Percentiles rank a stretch among this genome's conserved stretches.
phyloP scores from a whole-genome alignment of 2,329 filamentous ascomycete genomes.

The Aspergillus thermomutatus region DNA sequence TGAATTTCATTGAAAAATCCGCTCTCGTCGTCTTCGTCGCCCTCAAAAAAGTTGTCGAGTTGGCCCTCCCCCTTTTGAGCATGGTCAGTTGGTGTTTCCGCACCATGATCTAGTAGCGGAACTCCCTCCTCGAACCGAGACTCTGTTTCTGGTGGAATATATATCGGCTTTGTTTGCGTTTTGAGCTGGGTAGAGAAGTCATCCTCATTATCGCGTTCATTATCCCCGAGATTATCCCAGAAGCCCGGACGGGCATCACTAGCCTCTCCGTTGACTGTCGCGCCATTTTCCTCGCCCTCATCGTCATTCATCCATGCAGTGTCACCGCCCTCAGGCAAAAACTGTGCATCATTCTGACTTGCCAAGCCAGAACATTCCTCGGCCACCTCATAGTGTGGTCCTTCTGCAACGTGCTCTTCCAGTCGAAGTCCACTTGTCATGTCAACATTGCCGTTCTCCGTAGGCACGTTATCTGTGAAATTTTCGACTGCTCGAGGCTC shows the following conservation, averaged over 20 bases:
- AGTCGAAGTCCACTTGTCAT: not conserved
- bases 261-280: conserved; percentile 11
- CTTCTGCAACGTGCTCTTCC: not conserved
- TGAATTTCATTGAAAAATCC: conserved; percentile 34
- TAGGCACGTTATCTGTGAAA: not conserved
- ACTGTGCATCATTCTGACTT: not conserved
- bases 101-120: conserved; percentile 53
- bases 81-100: conserved; percentile 19
- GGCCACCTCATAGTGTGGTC: not conserved
- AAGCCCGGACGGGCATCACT: conserved; percentile 15
- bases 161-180: conserved; percentile 39
- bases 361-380: not conserved
- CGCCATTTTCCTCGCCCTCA: not conserved
- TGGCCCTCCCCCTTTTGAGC: conserved; percentile 23
- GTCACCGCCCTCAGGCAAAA: not conserved
- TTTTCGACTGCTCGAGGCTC: not conserved
- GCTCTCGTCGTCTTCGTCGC: conserved; percentile 34
- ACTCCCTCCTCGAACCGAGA: conserved; percentile 68
- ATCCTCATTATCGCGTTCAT: conserved; percentile 43
- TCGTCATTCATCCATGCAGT: conserved; percentile 4
- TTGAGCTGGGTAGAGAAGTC: conserved; percentile 61
- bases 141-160: conserved; percentile 43
- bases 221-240: conserved; percentile 49
- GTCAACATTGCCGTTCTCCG: not conserved
- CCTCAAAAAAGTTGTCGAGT: conserved; percentile 36